These are phyloP conservation scores for Albophoma yamanashiensis DNA, from an alignment of 2,329 filamentous ascomycete species.

Conservation along the genomic window DNA sequence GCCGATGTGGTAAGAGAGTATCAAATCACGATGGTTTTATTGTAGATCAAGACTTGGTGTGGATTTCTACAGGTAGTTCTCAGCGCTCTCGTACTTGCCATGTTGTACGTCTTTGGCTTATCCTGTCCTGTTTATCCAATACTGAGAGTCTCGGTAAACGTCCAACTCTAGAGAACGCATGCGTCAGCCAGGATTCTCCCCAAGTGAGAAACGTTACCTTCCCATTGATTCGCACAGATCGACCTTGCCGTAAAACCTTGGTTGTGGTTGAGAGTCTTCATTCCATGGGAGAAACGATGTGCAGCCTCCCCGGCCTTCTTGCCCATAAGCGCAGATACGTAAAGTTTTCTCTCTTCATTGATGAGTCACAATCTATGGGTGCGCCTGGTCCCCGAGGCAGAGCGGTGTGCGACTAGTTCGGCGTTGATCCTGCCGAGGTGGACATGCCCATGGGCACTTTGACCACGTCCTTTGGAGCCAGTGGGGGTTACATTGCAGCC, in stretches of 20 bases:
- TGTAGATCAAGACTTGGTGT: too few species aligned
- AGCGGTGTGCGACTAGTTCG: slow-evolving; percentile 96
- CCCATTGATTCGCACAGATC: slow-evolving; percentile 87
- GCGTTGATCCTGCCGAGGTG: slow-evolving; percentile 74
- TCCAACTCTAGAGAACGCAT: too few species aligned
- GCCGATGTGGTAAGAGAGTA: too few species aligned
- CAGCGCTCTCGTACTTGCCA: too few species aligned
- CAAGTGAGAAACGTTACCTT: too few species aligned
- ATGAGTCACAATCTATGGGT: slow-evolving; percentile 93
- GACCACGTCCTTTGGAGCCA: slow-evolving; percentile 97
- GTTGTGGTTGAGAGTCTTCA: slow-evolving; percentile 95
- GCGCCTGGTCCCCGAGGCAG: slow-evolving; percentile 80
- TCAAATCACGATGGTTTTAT: too few species aligned
- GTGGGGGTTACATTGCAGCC: slow-evolving; percentile 88
- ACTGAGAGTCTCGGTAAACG: too few species aligned
- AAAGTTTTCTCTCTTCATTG: slow-evolving; percentile 93
- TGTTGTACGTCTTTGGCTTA: too few species aligned
- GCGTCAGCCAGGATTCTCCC: too few species aligned
- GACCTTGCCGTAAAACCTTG: slow-evolving; percentile 98
- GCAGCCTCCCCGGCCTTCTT: slow-evolving; percentile 84
- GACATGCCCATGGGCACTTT: slow-evolving; percentile 98
- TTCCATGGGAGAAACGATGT: slow-evolving; percentile 99
- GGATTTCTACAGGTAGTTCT: too few species aligned
- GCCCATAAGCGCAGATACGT: slow-evolving; percentile 86
- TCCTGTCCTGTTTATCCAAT: too few species aligned